Evolutionary conservation across 192 early-diverging fungal genomes (phyloP), one percentile per base, ranked within the genome.

Genomic region (Coemansia sp.): DNA sequence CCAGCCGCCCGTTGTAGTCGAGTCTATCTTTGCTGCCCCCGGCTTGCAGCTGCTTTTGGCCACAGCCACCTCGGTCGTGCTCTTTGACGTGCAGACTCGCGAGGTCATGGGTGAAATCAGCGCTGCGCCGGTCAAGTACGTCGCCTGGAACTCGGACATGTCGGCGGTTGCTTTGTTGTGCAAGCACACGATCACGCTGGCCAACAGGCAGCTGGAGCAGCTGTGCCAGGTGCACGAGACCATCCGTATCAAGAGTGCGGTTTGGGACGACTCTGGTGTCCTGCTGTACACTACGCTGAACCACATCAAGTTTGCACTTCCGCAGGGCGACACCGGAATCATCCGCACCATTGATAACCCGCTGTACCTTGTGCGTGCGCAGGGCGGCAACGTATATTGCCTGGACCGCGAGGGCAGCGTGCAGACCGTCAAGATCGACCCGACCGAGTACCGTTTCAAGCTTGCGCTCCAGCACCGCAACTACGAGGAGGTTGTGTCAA

Each of bases 371-470:
- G 88, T 89, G 5, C 81, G 85, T 25, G 84, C 95, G 20, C 87
- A 87, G 56, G 90, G 91, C 22, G 88, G 94, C 57, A 88, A 81
- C 34, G 69, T 97, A 9, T 84, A 87, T 72, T 87, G 86, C 52
- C 67, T 99, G 15, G 92, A 96, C 67, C 88, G 97, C 45, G 91
- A 94, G 49, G 91, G 86, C 46, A 90, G 88, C 58, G 83, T 91
- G n/a, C 79, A 85, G 26, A 80, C 85, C 5, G 83, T 99, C 42
- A 81, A 84, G 48, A 89, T 99, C 44, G 97, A 99, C 52, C 94
- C 95, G 3, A 97, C 94, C n/a, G 97, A 99, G 67, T 99, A 97
- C 77, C 84, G 87, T 4, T 99, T 99, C 86, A 99, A 99, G 75
- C 77, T 94, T 38, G 91, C 97, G 1, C 77, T 99, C 27, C 82